Conservation (phyloP, 495 filamentous ascomycete species). For the Lasiosphaeriaceae sp. region DNA sequence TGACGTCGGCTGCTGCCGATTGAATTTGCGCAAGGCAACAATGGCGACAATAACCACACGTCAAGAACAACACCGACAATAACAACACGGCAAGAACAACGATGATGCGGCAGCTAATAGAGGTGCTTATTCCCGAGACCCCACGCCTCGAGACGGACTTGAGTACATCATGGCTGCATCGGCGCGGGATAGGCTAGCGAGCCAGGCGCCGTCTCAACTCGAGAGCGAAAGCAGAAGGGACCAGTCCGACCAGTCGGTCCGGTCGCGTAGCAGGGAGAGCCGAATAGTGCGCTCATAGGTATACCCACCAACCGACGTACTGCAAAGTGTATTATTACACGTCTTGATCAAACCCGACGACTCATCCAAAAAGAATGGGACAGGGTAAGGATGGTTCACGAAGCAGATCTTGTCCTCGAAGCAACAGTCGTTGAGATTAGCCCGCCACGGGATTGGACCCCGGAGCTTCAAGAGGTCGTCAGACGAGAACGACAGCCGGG, state of each 20-base stretch:
- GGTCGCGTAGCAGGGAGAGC: not conserved
- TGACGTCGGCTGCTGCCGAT: too few relatives aligned
- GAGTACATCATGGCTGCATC: too few relatives aligned
- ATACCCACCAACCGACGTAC: constrained; percentile 5
- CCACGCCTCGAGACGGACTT: too few relatives aligned
- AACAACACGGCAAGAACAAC: too few relatives aligned
- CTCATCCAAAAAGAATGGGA: constrained; percentile 1
- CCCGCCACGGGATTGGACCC: constrained; percentile 7
- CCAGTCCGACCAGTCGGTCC: not conserved
- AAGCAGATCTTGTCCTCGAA: not conserved
- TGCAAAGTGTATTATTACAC: constrained; percentile 5
- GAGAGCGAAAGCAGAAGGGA: not conserved
- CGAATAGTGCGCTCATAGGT: constrained; percentile 1
- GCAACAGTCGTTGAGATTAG: not conserved
- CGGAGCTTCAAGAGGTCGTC: constrained; percentile 1
- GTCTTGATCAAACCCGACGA: constrained; percentile 1
- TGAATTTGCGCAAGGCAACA: too few relatives aligned
- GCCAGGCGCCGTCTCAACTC: constrained; percentile 6
- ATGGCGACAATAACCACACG: too few relatives aligned
- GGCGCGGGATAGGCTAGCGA: constrained; percentile 2
- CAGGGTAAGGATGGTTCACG: not conserved
- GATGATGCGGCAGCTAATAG: too few relatives aligned
- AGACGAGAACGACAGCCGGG: not conserved
- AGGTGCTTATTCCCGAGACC: too few relatives aligned
- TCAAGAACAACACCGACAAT: too few relatives aligned